These are phyloP conservation scores for Trichothecium roseum DNA, from an alignment of 2,329 filamentous ascomycete species.

Conservation along the genomic window DNA sequence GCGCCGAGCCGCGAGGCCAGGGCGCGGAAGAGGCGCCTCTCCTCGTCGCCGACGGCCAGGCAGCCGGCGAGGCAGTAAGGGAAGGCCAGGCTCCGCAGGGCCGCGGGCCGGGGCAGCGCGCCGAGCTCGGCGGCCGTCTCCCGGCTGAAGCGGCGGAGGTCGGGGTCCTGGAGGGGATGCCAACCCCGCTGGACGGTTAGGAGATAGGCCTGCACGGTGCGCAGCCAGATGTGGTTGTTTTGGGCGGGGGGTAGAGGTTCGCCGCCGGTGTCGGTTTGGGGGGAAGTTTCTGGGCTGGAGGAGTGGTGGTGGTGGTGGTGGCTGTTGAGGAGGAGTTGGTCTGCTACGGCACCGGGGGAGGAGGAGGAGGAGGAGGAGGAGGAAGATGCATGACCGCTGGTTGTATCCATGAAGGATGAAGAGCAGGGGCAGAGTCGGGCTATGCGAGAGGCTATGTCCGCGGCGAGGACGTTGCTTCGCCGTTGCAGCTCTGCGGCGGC, in stretches of 20 bases:
- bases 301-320: too few species aligned
- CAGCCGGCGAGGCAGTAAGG: conserved; percentile 32
- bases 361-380: conserved; percentile 7
- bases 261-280: too few species aligned
- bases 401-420: background rate
- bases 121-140: conserved; percentile 23
- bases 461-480: conserved; percentile 30
- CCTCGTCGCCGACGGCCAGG: conserved; percentile 25
- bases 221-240: conserved; percentile 29
- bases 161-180: conserved; percentile 31
- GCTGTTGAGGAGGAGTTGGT: too few species aligned
- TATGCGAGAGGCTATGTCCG: conserved; percentile 17
- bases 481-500: conserved; percentile 36
- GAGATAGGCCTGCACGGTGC: conserved; percentile 36
- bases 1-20: conserved; percentile 30
- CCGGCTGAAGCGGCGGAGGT: conserved; percentile 24
- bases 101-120: conserved; percentile 17
- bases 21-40: conserved; percentile 26
- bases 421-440: background rate
- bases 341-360: conserved; percentile 8
- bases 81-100: conserved; percentile 26
- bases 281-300: too few species aligned
- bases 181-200: conserved; percentile 38
- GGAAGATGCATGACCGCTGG: conserved; percentile 8
- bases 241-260: too few species aligned